Percentiles rank a stretch among this genome's conserved stretches.
These are phyloP conservation scores for Plasmodium ovale DNA, from an alignment of 169 alveolate species.

Conservation along the genomic window DNA sequence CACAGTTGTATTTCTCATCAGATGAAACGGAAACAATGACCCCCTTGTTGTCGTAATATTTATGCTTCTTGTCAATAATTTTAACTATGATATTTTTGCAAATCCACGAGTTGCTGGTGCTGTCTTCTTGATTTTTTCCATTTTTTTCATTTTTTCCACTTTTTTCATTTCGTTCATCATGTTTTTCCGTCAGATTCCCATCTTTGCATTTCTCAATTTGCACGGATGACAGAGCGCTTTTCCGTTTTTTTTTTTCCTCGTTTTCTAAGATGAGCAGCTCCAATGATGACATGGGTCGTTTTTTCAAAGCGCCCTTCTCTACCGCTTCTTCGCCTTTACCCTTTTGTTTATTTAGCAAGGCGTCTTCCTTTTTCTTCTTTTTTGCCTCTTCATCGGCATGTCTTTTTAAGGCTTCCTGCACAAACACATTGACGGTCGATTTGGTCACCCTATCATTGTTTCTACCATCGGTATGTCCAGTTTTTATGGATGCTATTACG, in stretches of 20 bases:
- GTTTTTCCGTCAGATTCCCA: background rate
- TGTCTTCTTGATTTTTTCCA: background rate
- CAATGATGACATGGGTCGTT: conserved; percentile 54
- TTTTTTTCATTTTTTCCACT: background rate
- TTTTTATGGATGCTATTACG: conserved; percentile 48
- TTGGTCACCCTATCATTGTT: background rate
- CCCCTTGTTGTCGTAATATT: conserved; percentile 42
- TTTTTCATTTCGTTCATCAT: background rate
- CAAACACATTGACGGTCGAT: conserved; percentile 25
- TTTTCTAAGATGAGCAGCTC: conserved; percentile 63
- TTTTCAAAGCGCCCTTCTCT: conserved; percentile 1
- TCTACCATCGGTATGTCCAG: background rate
- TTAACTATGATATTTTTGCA: conserved; percentile 58
- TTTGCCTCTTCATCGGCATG: background rate
- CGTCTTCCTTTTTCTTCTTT: background rate
- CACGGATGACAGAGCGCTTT: background rate
- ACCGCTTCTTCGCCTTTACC: background rate
- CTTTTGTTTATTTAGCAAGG: background rate
- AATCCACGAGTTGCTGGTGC: conserved; percentile 25
- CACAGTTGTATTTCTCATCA: conserved; percentile 45
- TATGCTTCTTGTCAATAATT: conserved; percentile 60
- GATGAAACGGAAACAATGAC: conserved; percentile 22
- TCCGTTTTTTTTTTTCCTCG: conserved; percentile 57
- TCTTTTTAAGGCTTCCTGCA: conserved; percentile 3
- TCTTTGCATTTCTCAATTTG: background rate